Conservation (phyloP, 2,329 filamentous ascomycete genomes). For the Pyricularia sp. region DNA sequence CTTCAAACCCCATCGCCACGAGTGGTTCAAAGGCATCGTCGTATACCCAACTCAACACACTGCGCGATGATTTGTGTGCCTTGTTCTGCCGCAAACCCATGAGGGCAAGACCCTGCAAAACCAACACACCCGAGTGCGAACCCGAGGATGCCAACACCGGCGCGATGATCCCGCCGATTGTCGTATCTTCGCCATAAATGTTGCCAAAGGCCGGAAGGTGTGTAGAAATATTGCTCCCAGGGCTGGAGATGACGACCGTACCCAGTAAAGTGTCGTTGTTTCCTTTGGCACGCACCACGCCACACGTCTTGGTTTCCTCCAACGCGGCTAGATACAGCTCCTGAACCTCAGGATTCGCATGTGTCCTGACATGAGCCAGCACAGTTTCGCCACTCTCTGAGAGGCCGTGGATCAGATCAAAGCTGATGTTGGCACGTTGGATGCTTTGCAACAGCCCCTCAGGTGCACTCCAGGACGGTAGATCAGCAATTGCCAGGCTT, state of each 20-base stretch:
- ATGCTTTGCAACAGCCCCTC: constrained; percentile 68
- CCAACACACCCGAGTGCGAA: constrained; percentile 32
- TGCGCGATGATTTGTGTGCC: constrained; percentile 62
- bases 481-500: constrained; percentile 65
- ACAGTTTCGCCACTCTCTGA: constrained; percentile 62
- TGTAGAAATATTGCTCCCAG: constrained; percentile 56
- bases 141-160: constrained; percentile 55
- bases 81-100: constrained; percentile 79
- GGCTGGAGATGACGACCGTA: constrained; percentile 70
- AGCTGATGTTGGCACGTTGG: constrained; percentile 63
- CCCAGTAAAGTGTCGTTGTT: constrained; percentile 59
- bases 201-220: constrained; percentile 54
- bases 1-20: constrained; percentile 69
- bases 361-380: constrained; percentile 63
- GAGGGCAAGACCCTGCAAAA: constrained; percentile 68
- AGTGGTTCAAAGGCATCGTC: constrained; percentile 68
- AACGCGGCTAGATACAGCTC: constrained; percentile 74
- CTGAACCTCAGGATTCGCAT: constrained; percentile 66
- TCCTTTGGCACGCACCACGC: constrained; percentile 74
- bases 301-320: constrained; percentile 60
- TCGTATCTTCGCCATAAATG: constrained; percentile 7
- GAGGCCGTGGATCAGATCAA: constrained; percentile 74
- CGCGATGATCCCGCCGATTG: constrained; percentile 68
- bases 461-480: constrained; percentile 65
- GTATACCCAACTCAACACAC: constrained; percentile 69